Evolutionary conservation across 2,329 filamentous ascomycete species (phyloP), one percentile per base, ranked within the genome.

Genomic region (Phaeomoniella chlamydospora): DNA sequence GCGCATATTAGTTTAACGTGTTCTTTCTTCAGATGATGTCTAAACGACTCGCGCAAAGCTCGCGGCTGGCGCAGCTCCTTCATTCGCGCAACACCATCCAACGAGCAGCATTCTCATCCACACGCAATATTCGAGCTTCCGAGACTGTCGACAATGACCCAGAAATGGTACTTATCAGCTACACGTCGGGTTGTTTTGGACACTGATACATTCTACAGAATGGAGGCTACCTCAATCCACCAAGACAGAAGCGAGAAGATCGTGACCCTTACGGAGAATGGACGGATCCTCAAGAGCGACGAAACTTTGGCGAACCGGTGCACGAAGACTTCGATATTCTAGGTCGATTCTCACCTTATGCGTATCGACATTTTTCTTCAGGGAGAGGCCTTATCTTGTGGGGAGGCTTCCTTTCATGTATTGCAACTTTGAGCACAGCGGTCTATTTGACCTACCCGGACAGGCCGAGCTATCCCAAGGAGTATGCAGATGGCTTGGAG

Each of bases 231-330:
- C 54, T 58, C 42, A 67, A 67, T 45, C 63, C 63, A 44, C 62
- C 62, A 31, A 10, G 13, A 5, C 15, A 15, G n/a, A 94, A 94
- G 70, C 81, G 88, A 49, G 79, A 86, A 59, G 82, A 85, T 65
- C 84, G 90, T 56, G 90, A 96, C 59, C 90, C 92, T 22, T 74
- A 96, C 57, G 88, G 62, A 54, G 78, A 84, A 55, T 98, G 86
- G 85, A 96, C 86, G 84, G 88, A 98, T 63, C 81, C 86, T 60
- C 90, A 98, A 65, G 90, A 96, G 61, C 79, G 87, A 56, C 77
- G 90, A 52, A 96, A 98, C 70, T 96, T 83, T 57, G 87, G 87
- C 60, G 92, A 98, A 62, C 84, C 88, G 10, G 76, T 93, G 36
- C 88, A 98, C 60, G 92, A 98, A 62, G 90, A 98, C 59, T 81